Base-by-base conservation (phyloP, 352 stramenopile species). In the Phytopythium litorale region DNA sequence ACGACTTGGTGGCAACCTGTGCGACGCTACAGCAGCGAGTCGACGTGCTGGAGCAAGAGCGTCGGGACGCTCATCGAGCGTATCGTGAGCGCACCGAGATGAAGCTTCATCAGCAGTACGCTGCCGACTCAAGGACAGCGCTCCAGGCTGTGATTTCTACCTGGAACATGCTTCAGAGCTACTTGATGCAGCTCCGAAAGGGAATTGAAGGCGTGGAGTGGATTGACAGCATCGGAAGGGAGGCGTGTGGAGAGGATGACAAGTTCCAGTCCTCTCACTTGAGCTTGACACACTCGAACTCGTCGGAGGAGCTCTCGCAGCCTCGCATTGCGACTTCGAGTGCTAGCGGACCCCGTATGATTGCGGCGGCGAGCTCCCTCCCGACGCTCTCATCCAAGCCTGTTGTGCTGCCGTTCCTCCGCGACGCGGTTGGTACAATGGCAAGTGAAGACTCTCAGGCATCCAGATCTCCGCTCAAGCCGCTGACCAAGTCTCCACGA, bases 81-180 rank as follows among this genome's bases (percentile, higher is more conserved):
- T 84, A 67, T 66, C 55, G 68, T 35, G 42, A 70, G 32, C 64
- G 64, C 25, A 46, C 79, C 12, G 61, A 81, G 62, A 35, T 66
- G 19, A 69, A 68, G 37, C 40, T 84, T 7, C 68, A 78, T 25
- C 64, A 73, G 18, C 65, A 70, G 37, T 68, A 60, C n/a, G 58
- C 64, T 0, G 28, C 58, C 32, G 66, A 67, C 7, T 64, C 84
- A 54, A 75, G 69, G 35, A 38, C 25, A 2, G 74, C 83, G 33
- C 54, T 84, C 1, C 55, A 65, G 38, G 64, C 67, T n/a, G 64
- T 70, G n/a, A 49, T 76, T 16, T 40, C 38, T n/a, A 75, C 75
- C 19, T 84, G 75, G 75, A 71, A 67, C 38, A 53, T 69, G 7
- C 65, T 84, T 28, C 56, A 71, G 35, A 62, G 60, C 33, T 71